Evolutionary conservation across 257 asterid genomes (phyloP), one percentile per base, ranked within the genome.

Genomic region (Leonotis leonurus): DNA sequence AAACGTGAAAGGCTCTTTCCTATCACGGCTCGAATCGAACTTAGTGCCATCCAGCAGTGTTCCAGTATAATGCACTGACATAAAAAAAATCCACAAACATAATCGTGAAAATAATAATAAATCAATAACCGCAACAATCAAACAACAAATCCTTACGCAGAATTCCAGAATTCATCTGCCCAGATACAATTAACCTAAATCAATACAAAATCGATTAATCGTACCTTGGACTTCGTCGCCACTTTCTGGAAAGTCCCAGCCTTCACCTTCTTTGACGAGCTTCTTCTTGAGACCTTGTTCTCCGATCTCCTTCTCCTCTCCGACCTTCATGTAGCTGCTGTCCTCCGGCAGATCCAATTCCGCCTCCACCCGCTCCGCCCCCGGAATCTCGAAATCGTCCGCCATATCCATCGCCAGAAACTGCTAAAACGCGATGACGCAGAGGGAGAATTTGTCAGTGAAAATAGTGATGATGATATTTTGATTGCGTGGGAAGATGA

Each of bases 231-330:
- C 86, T 75, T 81, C 92, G 51, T 84, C 92, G 62, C 88, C 88
- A 69, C 58, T 43, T 2, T 73, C 88, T 14, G 94, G 96, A 29
- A 80, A 70, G 0, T 81, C 89, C 91, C 86, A 85, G 10, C 81
- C 87, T 68, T 76, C 81, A n/a, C 96, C 96, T 40, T 76, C 83
- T 65, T 81, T 81, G 2, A 88, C 70, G 26, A 88, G 84, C 79
- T 81, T 88, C 87, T 88, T 88, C 83, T 81, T 88, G 71, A 85
- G 55, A 37, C 90, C 94, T 16, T 73, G 73, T 6, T 44, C 26
- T 13, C 87, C 89, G 71, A 85, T 83, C 76, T 83, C 91, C 76
- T 78, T 85, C 76, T 88, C 94, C 24, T 83, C 91, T n/a, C 96
- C 96, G 22, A 81, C 85, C 72, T 88, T 80, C 75, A 83, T 51